phyloP scores from a whole-genome alignment of 139 green algal species.

The Chlorella ohadii region DNA sequence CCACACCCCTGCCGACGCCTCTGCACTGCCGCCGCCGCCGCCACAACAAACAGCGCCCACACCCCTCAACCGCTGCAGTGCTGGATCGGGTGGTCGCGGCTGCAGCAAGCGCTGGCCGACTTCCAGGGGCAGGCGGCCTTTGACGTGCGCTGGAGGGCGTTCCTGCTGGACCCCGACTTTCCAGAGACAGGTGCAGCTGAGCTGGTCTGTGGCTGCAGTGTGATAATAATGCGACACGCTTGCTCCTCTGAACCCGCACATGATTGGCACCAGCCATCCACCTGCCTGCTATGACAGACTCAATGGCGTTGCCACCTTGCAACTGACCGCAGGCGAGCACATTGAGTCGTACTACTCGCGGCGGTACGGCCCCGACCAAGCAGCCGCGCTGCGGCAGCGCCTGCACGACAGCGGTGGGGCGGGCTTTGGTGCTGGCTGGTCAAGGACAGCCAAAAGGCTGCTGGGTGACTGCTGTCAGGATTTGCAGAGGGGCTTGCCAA shows the following conservation, averaged over 20 bases:
- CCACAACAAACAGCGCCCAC: no score
- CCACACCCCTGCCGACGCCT: no score
- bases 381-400: neutral
- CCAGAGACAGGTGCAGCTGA: neutral
- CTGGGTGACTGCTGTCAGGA: no score
- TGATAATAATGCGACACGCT: no score
- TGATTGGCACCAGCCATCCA: no score
- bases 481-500: no score
- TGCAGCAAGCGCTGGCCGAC: neutral
- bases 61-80: neutral
- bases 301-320: no score
- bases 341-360: neutral
- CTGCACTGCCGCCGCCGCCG: no score
- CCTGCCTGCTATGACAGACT: no score
- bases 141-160: neutral
- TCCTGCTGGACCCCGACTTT: constrained; percentile 3
- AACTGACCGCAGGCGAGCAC: neutral
- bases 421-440: neutral
- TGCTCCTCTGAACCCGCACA: no score
- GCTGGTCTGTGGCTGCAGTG: no score
- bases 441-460: no score
- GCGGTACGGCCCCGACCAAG: neutral
- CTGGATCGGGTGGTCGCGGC: constrained; percentile 12
- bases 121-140: neutral
- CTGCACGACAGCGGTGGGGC: constrained; percentile 14